These are phyloP conservation scores for Diplodia seriata DNA, from an alignment of 2,329 filamentous ascomycete species.

Conservation along the genomic window DNA sequence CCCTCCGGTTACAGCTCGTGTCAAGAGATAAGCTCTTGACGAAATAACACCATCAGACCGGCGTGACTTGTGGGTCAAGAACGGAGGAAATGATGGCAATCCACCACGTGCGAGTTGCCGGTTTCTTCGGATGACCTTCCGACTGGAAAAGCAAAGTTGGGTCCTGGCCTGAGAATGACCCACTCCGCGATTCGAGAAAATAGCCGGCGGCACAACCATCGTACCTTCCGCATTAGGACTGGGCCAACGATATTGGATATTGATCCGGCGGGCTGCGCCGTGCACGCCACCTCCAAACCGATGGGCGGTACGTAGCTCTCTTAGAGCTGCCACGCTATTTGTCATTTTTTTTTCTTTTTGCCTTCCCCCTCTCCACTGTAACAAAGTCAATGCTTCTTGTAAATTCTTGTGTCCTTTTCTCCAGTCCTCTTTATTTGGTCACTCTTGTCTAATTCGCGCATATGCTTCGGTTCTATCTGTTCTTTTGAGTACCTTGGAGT, in stretches of 20 bases:
- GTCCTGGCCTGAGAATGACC: conserved; percentile 18
- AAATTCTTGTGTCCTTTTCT: conserved; percentile 5
- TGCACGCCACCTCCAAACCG: conserved; percentile 11
- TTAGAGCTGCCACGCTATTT: background rate
- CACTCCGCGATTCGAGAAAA: conserved; percentile 6
- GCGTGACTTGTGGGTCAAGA: conserved; percentile 22
- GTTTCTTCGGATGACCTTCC: conserved; percentile 11
- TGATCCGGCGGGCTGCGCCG: conserved; percentile 23
- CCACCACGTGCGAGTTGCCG: background rate
- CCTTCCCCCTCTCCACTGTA: background rate
- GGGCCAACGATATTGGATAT: conserved; percentile 27
- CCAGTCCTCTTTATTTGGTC: background rate
- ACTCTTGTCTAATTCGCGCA: conserved; percentile 4
- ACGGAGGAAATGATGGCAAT: background rate
- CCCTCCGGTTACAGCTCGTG: background rate
- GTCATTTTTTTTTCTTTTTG: background rate
- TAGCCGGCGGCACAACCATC: conserved; percentile 15
- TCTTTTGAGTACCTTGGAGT: background rate
- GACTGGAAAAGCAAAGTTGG: conserved; percentile 20
- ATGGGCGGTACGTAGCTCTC: conserved; percentile 8
- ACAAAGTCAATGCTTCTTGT: conserved; percentile 8
- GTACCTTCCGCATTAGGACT: conserved; percentile 27
- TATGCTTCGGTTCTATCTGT: conserved; percentile 4
- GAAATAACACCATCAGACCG: conserved; percentile 5
- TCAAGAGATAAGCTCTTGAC: conserved; percentile 27